These are phyloP conservation scores for Drechslerella stenobrocha DNA, from an alignment of 2,329 filamentous ascomycete species.

Conservation along the genomic window DNA sequence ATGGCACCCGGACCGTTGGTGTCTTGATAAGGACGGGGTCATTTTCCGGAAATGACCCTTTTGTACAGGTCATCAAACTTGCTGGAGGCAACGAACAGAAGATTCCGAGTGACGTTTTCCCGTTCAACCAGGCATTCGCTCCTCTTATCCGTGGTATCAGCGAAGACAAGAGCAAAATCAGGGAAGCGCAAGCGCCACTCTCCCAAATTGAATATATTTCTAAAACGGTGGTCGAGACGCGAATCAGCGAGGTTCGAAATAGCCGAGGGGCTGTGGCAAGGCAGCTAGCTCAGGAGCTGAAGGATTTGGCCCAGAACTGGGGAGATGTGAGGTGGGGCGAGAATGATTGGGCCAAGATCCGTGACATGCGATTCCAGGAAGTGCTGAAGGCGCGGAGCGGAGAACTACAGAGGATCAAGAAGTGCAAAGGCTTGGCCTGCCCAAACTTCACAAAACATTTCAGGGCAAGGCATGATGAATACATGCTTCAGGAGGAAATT, in stretches of 20 bases:
- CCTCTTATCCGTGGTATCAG: conserved; percentile 70
- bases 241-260: conserved; percentile 56
- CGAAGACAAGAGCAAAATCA: conserved; percentile 68
- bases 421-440: conserved; percentile 70
- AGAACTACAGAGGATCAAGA: conserved; percentile 66
- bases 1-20: conserved; percentile 48
- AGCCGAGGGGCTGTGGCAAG: conserved; percentile 59
- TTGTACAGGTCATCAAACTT: conserved; percentile 50
- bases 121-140: conserved; percentile 74
- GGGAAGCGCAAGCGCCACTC: conserved; percentile 65
- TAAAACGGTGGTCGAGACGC: conserved; percentile 64
- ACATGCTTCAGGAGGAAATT: conserved; percentile 94
- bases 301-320: conserved; percentile 74
- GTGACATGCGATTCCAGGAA: conserved; percentile 78
- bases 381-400: conserved; percentile 72
- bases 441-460: conserved; percentile 86
- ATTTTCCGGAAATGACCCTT: conserved; percentile 63
- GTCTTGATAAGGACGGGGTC: conserved; percentile 59
- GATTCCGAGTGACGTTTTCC: conserved; percentile 59
- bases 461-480: conserved; percentile 94
- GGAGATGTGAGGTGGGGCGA: conserved; percentile 76
- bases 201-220: conserved; percentile 84
- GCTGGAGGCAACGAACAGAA: conserved; percentile 49
- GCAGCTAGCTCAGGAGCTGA: conserved; percentile 69
- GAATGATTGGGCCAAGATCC: conserved; percentile 77